Evolutionary conservation across 176 grass and related monocot genomes (phyloP), one percentile per base, ranked within the genome.

Genomic region (Secale cereale): DNA sequence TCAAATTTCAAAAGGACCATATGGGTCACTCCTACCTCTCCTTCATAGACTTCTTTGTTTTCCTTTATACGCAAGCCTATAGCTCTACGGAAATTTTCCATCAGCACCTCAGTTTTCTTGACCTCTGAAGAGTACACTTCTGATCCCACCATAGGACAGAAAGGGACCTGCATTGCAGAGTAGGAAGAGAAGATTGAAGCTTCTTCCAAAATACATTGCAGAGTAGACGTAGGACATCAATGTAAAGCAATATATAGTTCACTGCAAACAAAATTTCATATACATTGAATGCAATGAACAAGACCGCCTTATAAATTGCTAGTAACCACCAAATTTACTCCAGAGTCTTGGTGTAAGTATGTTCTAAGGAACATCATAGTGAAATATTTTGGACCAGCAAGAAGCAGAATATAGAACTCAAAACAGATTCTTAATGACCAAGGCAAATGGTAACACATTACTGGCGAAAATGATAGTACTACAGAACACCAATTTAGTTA

Each of bases 61-160:
- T 99, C 97, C 77, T 99, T 99, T 85, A 98, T 94, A 88, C 93
- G 91, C 86, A 98, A 81, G 30, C 93, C 91, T 81, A 98, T 98
- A 89, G 93, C 78, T 87, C 93, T 89, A 87, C 93, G 82, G 28
- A 92, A 99, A 92, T 96, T 89, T 74, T 99, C 97, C 93, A 92
- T 96, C 37, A 99, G 82, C 83, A 99, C 91, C 82, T 94, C 93
- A 68, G 97, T 99, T 86, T 99, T 99, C 78, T 99, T 99, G 29
- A 99, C 97, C 90, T 99, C 97, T 40, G 93, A 86, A 40, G 97
- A 99, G 65, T 99, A 96, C 14, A 99, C 97, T 77, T 99, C 97
- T 23, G 97, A 99, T 85, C 97, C 97, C 74, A 99, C 97, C 97
- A 99, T 99, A 52, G 97, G 93, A 70, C 97, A 99, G 84, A 99